Conservation (phyloP, 768 basidiomycete genomes). For the Gloeophyllum trabeum region DNA sequence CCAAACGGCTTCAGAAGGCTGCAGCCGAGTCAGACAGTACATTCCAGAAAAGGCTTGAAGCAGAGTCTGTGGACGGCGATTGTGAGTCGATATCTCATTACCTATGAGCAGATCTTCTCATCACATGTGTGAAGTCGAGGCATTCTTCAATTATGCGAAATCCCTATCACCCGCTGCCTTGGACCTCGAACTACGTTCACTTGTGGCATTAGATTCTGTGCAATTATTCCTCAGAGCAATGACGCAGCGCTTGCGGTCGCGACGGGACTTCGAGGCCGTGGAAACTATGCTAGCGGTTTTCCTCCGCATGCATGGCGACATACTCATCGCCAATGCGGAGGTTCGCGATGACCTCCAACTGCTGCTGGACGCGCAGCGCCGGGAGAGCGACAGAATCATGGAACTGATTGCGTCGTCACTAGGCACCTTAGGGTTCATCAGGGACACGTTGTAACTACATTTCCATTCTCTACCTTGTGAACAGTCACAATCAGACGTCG, state of each 20-base stretch:
- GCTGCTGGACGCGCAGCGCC: slow-evolving; percentile 54
- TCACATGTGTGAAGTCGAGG: slow-evolving; percentile 42
- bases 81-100: slow-evolving; percentile 40
- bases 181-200: slow-evolving; percentile 81
- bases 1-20: slow-evolving; percentile 41
- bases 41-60: slow-evolving; percentile 54
- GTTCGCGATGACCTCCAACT: slow-evolving; percentile 42
- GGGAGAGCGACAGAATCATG: slow-evolving; percentile 69
- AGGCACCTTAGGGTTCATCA: slow-evolving; percentile 67
- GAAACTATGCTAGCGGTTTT: slow-evolving; percentile 83
- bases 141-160: slow-evolving; percentile 78
- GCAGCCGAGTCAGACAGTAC: slow-evolving; percentile 47
- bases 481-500: too few species aligned
- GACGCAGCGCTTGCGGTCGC: slow-evolving; percentile 58
- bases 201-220: slow-evolving; percentile 55
- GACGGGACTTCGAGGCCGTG: slow-evolving; percentile 90
- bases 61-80: slow-evolving; percentile 42
- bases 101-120: slow-evolving; percentile 3
- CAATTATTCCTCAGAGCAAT: slow-evolving; percentile 65
- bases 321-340: slow-evolving; percentile 62
- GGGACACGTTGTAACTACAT: slow-evolving; percentile 48
- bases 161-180: slow-evolving; percentile 82
- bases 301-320: slow-evolving; percentile 75
- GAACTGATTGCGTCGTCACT: slow-evolving; percentile 65
- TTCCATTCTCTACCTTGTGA: too few species aligned